Percentiles rank a stretch among this genome's conserved stretches.
These are phyloP conservation scores for Gyromitra esculenta DNA, from an alignment of 2,329 filamentous ascomycete genomes.

Conservation along the genomic window DNA sequence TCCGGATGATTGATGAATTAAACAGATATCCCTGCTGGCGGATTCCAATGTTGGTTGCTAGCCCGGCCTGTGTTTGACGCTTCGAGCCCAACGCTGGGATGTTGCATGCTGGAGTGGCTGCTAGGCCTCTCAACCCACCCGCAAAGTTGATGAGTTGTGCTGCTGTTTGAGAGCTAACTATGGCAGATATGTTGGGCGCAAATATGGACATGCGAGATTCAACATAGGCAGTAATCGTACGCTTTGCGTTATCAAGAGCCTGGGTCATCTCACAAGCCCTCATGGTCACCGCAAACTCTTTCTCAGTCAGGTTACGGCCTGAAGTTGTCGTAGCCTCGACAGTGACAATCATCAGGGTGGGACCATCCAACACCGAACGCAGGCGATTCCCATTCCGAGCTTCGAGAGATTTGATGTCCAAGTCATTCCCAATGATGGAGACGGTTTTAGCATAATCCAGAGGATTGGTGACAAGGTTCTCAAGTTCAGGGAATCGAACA, in stretches of 20 bases:
- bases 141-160: slow-evolving; percentile 96
- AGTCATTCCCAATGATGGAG: slow-evolving; percentile 88
- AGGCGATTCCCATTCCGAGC: slow-evolving; percentile 81
- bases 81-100: slow-evolving; percentile 90
- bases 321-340: slow-evolving; percentile 92
- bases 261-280: slow-evolving; percentile 87
- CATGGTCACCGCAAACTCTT: slow-evolving; percentile 77
- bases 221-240: slow-evolving; percentile 88
- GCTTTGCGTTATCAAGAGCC: slow-evolving; percentile 86
- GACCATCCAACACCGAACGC: slow-evolving; percentile 83
- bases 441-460: slow-evolving; percentile 96
- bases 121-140: slow-evolving; percentile 85
- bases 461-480: slow-evolving; percentile 87
- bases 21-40: slow-evolving; percentile 94
- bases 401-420: slow-evolving; percentile 86
- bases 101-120: slow-evolving; percentile 93
- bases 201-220: slow-evolving; percentile 97
- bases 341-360: slow-evolving; percentile 93
- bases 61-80: slow-evolving; percentile 79
- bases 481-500: slow-evolving; percentile 89
- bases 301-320: slow-evolving; percentile 77
- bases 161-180: slow-evolving; percentile 91
- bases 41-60: slow-evolving; percentile 91
- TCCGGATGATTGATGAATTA: slow-evolving; percentile 86
- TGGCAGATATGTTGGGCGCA: slow-evolving; percentile 88